Evolutionary conservation across 768 basidiomycete genomes (phyloP).

Genomic region (Cyclocybe cylindracea): DNA sequence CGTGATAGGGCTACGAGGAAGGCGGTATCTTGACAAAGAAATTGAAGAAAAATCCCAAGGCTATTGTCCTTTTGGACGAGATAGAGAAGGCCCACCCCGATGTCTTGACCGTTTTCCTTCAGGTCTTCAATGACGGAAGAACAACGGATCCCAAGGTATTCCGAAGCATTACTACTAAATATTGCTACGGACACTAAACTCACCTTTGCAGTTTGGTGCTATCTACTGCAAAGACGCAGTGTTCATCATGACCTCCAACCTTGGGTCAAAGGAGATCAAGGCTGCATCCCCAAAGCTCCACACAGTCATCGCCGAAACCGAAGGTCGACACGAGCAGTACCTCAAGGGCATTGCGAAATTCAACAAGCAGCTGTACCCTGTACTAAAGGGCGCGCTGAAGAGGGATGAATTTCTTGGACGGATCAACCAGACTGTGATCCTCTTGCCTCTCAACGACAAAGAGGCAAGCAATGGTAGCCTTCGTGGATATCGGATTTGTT

Average conservation of each 20-base stretch:
- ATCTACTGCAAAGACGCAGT: not conserved
- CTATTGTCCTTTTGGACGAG: constrained; percentile 7
- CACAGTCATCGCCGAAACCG: not conserved
- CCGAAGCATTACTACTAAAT: not conserved
- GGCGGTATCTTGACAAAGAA: constrained; percentile 1
- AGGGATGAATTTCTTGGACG: constrained; percentile 5
- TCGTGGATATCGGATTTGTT: too few species aligned
- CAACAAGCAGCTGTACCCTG: not conserved
- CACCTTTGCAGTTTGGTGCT: not conserved
- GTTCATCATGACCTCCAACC: constrained; percentile 6
- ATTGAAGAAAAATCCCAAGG: constrained; percentile 4
- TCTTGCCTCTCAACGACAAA: not conserved
- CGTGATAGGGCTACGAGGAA: not conserved
- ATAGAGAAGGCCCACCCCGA: constrained; percentile 7
- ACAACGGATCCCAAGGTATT: constrained; percentile 6
- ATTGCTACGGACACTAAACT: not conserved
- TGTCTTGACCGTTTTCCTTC: constrained; percentile 8
- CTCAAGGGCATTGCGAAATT: not conserved
- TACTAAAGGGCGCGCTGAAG: not conserved
- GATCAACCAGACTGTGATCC: constrained; percentile 2
- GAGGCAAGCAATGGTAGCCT: not conserved
- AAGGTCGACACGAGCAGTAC: not conserved
- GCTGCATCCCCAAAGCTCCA: not conserved
- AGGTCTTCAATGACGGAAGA: constrained; percentile 7
- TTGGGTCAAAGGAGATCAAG: constrained; percentile 1